Percentiles rank a stretch among this genome's conserved stretches.
These are phyloP conservation scores for Rhynchospora tenuis DNA, from an alignment of 176 grass and related monocot genomes.

Conservation along the genomic window DNA sequence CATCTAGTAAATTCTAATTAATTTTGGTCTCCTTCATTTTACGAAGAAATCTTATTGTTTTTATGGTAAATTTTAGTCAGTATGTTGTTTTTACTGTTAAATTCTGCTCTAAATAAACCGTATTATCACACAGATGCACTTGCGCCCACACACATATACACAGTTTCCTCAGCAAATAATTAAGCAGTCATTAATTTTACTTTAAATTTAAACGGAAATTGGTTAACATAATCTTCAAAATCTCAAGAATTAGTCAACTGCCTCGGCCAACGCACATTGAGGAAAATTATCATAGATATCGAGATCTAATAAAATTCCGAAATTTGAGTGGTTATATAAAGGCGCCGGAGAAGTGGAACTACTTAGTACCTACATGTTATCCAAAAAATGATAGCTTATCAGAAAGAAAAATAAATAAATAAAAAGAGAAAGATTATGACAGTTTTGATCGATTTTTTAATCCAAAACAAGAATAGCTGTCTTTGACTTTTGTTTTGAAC, in stretches of 20 bases:
- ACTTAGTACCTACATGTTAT: neutral
- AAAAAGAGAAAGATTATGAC: neutral
- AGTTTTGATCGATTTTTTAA: neutral
- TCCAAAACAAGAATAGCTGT: neutral
- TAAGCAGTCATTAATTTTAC: neutral
- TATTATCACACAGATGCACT: no score
- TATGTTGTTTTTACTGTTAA: neutral
- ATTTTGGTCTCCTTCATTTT: neutral
- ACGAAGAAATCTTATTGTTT: neutral
- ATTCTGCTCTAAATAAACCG: neutral
- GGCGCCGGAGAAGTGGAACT: neutral
- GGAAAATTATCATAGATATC: neutral
- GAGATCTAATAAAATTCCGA: neutral
- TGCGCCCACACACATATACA: no score
- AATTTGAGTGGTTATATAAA: neutral
- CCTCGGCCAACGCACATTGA: neutral
- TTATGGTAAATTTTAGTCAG: neutral
- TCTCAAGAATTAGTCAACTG: neutral
- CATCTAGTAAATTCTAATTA: neutral
- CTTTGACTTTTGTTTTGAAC: neutral
- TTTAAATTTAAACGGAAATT: no score
- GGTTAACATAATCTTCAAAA: no score
- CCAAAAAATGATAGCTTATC: neutral
- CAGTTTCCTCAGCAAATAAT: neutral
- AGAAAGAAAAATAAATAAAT: neutral